Percentiles rank a stretch among this genome's conserved stretches.
phyloP scores from a whole-genome alignment of 2,329 filamentous ascomycete genomes.

The Aureobasidium zeae region DNA sequence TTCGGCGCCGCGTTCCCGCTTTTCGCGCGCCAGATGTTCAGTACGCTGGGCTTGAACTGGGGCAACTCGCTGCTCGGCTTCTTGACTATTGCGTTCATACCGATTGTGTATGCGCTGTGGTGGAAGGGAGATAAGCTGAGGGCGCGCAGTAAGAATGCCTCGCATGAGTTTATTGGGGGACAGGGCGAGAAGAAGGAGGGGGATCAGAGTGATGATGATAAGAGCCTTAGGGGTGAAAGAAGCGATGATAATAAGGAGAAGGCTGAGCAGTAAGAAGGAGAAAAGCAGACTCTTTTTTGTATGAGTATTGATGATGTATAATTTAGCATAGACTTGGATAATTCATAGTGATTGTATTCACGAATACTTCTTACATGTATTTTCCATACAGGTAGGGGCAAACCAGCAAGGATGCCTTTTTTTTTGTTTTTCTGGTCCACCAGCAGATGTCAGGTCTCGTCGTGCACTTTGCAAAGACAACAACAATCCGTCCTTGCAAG shows the following conservation, averaged over 20 bases:
- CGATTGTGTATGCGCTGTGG: conserved; percentile 3
- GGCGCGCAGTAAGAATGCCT: conserved; percentile 7
- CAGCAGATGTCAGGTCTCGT: too few relatives aligned
- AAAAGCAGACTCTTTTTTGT: too few relatives aligned
- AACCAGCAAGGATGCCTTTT: too few relatives aligned
- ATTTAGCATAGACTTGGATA: too few relatives aligned
- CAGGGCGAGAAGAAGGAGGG: conserved; percentile 4
- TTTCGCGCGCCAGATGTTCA: conserved; percentile 13
- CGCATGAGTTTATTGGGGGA: neutral
- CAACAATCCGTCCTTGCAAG: too few relatives aligned
- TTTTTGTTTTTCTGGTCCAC: too few relatives aligned
- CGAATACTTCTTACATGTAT: too few relatives aligned
- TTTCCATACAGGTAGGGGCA: too few relatives aligned
- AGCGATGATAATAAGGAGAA: conserved; percentile 9
- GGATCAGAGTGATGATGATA: conserved; percentile 7
- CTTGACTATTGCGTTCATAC: conserved; percentile 14
- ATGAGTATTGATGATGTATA: too few relatives aligned
- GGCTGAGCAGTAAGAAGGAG: neutral
- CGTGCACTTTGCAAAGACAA: too few relatives aligned
- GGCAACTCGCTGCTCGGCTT: conserved; percentile 13
- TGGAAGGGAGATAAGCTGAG: conserved; percentile 10
- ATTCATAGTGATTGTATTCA: too few relatives aligned
- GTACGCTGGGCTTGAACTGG: conserved; percentile 10
- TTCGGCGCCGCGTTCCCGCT: conserved; percentile 50
- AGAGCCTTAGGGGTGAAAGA: neutral